phyloP scores from a whole-genome alignment of 768 basidiomycete genomes.

The Paxillus ammoniavirescens region DNA sequence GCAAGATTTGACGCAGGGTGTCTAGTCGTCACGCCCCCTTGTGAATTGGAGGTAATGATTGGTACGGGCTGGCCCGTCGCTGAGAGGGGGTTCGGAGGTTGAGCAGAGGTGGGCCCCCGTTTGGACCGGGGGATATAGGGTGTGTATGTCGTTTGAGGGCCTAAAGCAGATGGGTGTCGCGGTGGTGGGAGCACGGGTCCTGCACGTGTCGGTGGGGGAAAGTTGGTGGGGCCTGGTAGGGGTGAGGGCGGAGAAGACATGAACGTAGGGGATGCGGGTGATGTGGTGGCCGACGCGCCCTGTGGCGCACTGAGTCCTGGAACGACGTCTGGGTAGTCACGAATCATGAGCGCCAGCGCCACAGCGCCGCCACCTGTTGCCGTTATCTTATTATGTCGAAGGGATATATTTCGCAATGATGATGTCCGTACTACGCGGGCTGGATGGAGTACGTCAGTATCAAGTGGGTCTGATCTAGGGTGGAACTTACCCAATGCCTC shows the following conservation, averaged over 20 bases:
- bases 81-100: slow-evolving; percentile 38
- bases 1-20: slow-evolving; percentile 25
- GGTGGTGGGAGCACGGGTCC: slow-evolving; percentile 47
- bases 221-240: slow-evolving; percentile 24
- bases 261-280: slow-evolving; percentile 17
- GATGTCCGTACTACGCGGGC: slow-evolving; percentile 84
- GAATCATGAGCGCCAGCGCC: slow-evolving; percentile 91
- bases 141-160: slow-evolving; percentile 73
- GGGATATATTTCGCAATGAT: slow-evolving; percentile 81
- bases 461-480: not conserved
- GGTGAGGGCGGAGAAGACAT: slow-evolving; percentile 34
- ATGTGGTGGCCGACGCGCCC: slow-evolving; percentile 6
- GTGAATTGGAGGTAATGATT: slow-evolving; percentile 64
- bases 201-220: slow-evolving; percentile 26
- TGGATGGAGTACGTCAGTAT: slow-evolving; percentile 24
- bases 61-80: slow-evolving; percentile 53
- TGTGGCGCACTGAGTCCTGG: slow-evolving; percentile 19
- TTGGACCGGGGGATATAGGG: slow-evolving; percentile 75
- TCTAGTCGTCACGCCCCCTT: slow-evolving; percentile 51
- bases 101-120: slow-evolving; percentile 34
- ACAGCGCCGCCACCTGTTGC: slow-evolving; percentile 87
- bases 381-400: slow-evolving; percentile 86
- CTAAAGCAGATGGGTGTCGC: slow-evolving; percentile 46
- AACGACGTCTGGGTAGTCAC: slow-evolving; percentile 88
- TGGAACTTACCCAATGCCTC: slow-evolving; percentile 72